These are phyloP conservation scores for Stylosanthes scabra DNA, from an alignment of 331 rosid genomes.

Conservation along the genomic window DNA sequence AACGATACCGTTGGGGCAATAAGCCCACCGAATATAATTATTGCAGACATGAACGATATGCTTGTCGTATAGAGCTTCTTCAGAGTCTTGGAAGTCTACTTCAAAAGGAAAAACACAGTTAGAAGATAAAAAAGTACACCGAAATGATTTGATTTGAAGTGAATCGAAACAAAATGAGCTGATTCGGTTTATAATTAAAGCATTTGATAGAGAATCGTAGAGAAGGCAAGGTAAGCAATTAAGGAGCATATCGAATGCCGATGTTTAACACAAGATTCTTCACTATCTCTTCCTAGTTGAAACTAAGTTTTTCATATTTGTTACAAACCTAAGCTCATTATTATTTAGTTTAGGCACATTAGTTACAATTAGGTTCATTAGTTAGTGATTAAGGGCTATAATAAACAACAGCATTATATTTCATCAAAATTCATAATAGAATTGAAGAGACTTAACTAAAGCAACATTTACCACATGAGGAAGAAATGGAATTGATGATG, in stretches of 20 bases:
- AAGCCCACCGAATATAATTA: conserved; percentile 88
- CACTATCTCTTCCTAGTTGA: background rate
- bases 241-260: conserved; percentile 12
- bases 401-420: too few species aligned
- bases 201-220: conserved; percentile 16
- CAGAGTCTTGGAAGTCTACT: conserved; percentile 80
- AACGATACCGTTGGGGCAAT: conserved; percentile 89
- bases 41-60: conserved; percentile 63
- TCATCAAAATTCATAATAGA: too few species aligned
- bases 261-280: background rate
- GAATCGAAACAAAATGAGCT: too few species aligned
- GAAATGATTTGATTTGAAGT: conserved; percentile 1
- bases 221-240: conserved; percentile 6
- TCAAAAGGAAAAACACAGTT: conserved; percentile 37
- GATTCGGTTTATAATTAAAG: background rate
- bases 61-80: conserved; percentile 87
- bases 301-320: background rate
- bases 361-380: too few species aligned
- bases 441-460: too few species aligned
- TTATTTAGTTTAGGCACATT: too few species aligned
- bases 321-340: too few species aligned
- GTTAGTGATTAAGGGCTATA: too few species aligned
- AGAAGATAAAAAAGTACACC: conserved; percentile 10
- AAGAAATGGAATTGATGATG: conserved; percentile 94
- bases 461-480: conserved; percentile 68